Base-by-base conservation (phyloP, 2,329 filamentous ascomycete genomes). In the Diplodia corticola region DNA sequence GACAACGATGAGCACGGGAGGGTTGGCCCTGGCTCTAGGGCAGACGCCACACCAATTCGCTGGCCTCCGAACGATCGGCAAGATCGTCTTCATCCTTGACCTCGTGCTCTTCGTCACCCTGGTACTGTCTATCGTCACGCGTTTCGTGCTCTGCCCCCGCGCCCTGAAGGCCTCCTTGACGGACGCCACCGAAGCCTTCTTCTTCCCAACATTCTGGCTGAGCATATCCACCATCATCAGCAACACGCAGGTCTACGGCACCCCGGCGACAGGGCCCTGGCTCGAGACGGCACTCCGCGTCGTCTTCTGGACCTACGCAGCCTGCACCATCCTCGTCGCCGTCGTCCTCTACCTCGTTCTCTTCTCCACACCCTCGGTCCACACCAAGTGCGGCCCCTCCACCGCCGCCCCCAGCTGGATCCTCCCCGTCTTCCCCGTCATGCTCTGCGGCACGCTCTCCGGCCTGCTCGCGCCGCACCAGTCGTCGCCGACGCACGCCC, bases 401-500 rank as follows among this genome's bases (percentile, higher is more conserved):
- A 86, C 84, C 44, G 90, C 91, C 85, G 91, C 89, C 82, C 90
- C 90, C 0, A 87, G 88, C 0, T 91, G 89, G 89, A 86, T 91
- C 64, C 79, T 92, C 5, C 89, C 89, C 46, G 88, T 91, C 71
- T 92, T 91, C 75, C 89, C 89, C 13, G 81, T 90, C 73, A 91
- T 92, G 89, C 81, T 92, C 10, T 84, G 84, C 1, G 89, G 90
- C 2, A 91, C 89, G 1, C 86, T 92, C 48, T 89, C 89, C 1
- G 85, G 86, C 0, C 84, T 89, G 67, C 88, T 91, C 60, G 83
- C 86, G 5, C 80, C 82, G 4, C 83, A 83, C 0, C 89, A 91
- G 69, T 85, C 88, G 0, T 6, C 7, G 7, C 77, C 84, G 1
- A 75, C 80, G 6, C 74, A 82, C 0, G 83, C 86, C 1, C 76